Conservation (phyloP, 192 early-diverging fungal species). For the Rhizophagus sp. region DNA sequence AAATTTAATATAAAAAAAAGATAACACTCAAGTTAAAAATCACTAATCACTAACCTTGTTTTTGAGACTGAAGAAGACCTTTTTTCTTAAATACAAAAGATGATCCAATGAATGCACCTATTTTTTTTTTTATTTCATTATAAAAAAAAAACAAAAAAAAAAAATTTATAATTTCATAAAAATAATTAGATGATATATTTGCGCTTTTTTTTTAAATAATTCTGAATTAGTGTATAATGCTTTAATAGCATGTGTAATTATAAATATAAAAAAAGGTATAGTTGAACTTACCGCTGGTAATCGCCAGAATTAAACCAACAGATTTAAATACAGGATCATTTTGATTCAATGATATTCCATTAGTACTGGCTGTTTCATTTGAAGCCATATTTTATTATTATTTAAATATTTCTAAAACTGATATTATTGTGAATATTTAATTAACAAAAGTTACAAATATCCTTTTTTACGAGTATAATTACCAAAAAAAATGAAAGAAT, state of each 20-base stretch:
- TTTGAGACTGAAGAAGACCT: conserved; percentile 79
- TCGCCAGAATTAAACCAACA: conserved; percentile 5
- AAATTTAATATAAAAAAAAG: not conserved
- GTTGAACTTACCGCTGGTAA: conserved; percentile 13
- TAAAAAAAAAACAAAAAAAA: not conserved
- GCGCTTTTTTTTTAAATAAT: not conserved
- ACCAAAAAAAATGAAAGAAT: too few relatives aligned
- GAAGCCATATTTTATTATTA: not conserved
- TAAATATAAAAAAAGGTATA: not conserved
- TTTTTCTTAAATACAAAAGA: conserved; percentile 97
- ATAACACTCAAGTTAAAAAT: not conserved
- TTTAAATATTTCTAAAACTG: too few relatives aligned
- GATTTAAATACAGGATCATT: conserved; percentile 19
- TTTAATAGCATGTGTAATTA: not conserved
- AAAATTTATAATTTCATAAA: too few relatives aligned
- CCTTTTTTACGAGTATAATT: too few relatives aligned
- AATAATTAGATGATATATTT: too few relatives aligned
- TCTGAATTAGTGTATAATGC: not conserved
- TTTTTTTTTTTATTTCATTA: conserved; percentile 33
- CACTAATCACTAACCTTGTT: conserved; percentile 34
- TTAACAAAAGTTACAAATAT: too few relatives aligned
- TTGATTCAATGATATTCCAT: not conserved
- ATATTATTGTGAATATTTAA: too few relatives aligned
- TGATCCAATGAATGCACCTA: conserved; percentile 85
- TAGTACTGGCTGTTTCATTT: not conserved